Conservation (phyloP, 192 early-diverging fungal genomes). For the Kappamyces sp. region DNA sequence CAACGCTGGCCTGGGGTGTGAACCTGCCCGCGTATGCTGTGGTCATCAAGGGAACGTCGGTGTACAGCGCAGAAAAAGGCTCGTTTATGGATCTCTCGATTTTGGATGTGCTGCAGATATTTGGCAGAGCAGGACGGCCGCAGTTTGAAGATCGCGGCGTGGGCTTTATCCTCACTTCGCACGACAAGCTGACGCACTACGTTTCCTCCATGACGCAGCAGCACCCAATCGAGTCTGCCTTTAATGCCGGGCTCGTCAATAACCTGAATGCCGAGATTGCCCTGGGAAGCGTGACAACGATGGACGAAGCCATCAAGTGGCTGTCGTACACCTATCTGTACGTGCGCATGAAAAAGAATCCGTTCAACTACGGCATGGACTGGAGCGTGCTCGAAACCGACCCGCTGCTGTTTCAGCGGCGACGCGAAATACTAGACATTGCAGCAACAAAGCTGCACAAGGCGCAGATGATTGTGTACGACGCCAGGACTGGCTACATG, state of each 20-base stretch:
- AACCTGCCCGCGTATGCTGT: constrained; percentile 98
- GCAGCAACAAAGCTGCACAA: constrained; percentile 71
- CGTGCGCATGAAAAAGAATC: constrained; percentile 94
- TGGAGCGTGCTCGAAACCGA: constrained; percentile 71
- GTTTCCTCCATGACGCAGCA: constrained; percentile 91
- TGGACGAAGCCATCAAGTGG: constrained; percentile 95
- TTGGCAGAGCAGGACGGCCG: constrained; percentile 89
- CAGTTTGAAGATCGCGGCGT: constrained; percentile 87
- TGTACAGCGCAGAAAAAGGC: constrained; percentile 92
- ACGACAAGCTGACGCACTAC: constrained; percentile 91
- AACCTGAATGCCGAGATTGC: constrained; percentile 97
- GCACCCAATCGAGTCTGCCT: constrained; percentile 93
- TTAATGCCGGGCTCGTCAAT: constrained; percentile 77
- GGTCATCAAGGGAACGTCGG: constrained; percentile 94
- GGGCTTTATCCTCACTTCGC: constrained; percentile 90
- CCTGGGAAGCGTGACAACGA: constrained; percentile 88
- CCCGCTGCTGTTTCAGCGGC: constrained; percentile 68
- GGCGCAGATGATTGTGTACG: constrained; percentile 92
- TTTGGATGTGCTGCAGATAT: constrained; percentile 98
- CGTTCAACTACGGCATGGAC: constrained; percentile 85
- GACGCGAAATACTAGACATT: constrained; percentile 69
- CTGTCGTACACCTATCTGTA: constrained; percentile 95
- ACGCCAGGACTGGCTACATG: constrained; percentile 74
- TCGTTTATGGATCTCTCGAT: constrained; percentile 91
- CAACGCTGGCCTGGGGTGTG: constrained; percentile 98